Conservation (phyloP, 805 yeast species). For the Candida ortonii region DNA sequence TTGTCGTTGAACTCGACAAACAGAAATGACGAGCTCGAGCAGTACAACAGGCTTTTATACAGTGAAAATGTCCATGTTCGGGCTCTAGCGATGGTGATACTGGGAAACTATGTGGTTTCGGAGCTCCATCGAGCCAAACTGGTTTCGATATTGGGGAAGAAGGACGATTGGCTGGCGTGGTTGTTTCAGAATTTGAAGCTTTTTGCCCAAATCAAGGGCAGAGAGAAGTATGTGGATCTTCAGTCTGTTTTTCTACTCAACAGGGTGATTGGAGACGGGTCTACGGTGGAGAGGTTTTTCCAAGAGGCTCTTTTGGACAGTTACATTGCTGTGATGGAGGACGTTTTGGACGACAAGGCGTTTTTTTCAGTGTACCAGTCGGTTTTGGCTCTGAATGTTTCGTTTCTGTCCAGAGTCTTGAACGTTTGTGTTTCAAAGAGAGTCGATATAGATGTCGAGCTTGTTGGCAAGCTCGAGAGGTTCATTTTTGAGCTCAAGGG, state of each 20-base stretch:
- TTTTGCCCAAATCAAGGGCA: background rate
- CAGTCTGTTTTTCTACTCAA: slow-evolving; percentile 13
- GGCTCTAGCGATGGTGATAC: slow-evolving; percentile 16
- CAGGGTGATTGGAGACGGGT: slow-evolving; percentile 13
- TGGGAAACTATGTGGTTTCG: slow-evolving; percentile 19
- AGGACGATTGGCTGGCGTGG: slow-evolving; percentile 4
- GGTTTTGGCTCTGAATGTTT: slow-evolving; percentile 3
- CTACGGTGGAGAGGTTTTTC: slow-evolving; percentile 1
- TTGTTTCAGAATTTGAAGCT: slow-evolving; percentile 3
- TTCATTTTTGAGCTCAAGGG: background rate
- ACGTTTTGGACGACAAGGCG: background rate
- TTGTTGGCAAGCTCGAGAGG: background rate
- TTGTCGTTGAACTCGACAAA: slow-evolving; percentile 14
- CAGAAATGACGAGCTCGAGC: slow-evolving; percentile 13
- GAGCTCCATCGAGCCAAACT: slow-evolving; percentile 6
- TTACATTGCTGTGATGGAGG: background rate
- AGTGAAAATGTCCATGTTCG: background rate
- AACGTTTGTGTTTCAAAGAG: background rate
- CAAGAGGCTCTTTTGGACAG: background rate
- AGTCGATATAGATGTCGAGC: background rate
- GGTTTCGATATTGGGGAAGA: slow-evolving; percentile 2
- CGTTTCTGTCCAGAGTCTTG: slow-evolving; percentile 4
- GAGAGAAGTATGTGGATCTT: slow-evolving; percentile 6
- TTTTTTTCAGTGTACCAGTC: slow-evolving; percentile 2
- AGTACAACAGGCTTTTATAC: slow-evolving; percentile 5